Base-by-base conservation (phyloP, 2,329 filamentous ascomycete species). In the Coleophoma eucalyptorum region DNA sequence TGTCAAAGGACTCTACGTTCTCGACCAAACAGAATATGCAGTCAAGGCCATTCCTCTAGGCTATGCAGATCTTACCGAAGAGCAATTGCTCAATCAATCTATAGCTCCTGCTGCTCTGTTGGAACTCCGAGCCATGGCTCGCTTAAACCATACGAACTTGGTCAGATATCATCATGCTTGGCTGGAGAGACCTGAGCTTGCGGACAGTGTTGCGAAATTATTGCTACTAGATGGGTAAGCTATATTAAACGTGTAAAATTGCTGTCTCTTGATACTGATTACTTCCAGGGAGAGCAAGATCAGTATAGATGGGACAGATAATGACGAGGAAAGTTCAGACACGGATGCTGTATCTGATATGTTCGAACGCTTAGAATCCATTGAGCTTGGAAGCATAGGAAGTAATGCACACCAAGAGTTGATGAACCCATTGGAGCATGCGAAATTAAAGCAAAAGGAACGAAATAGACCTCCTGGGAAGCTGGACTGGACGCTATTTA, bases 131-230 rank as follows among this genome's bases (percentile, higher is more conserved):
- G 18, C 19, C 32, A 47, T 87, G 42, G 83, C 84, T 43, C 72
- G 73, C 21, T 69, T 87, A 15, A 79, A 86, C 43, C 84, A 88
- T 63, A 74, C 73, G 5, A 86, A 87, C 60, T 78, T 88, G 50
- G 84, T 87, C 34, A 75, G 83, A 20, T 88, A 88, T 58, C 81
- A 81, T 60, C 76, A 77, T 47, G 79, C 79, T 13, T 88, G 84
- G 84, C 26, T 26, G 2, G 26, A 26, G 26, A 26, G 26, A 26
- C 26, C 26, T 26, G 26, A 26, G 26, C 26, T 26, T 8, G 26
- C 26, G 26, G 26, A 26, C 26, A 26, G 26, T 26, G 26, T 26
- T 26, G 26, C 26, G 10, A 26, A 26, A 6, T 26, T 26, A 26
- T 26, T 26, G 26, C 26, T 26, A 8, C 26, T 26, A 26, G 26